Base-by-base conservation (phyloP, 495 filamentous ascomycete genomes). In the Hypoxylon trugodes region DNA sequence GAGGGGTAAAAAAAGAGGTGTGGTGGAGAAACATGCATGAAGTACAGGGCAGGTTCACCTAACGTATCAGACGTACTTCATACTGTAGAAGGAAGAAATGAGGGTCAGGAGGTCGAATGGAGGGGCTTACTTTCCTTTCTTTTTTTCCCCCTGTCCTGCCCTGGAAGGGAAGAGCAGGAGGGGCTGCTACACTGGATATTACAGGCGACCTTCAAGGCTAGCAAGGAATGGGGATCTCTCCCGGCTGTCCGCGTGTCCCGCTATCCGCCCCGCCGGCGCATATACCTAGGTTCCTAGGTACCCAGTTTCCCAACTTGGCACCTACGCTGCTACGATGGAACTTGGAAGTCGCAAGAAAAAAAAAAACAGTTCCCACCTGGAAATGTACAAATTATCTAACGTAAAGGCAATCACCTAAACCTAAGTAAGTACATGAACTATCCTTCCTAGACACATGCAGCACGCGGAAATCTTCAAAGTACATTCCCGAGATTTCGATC, bases 211-310 rank as follows among this genome's bases (percentile, higher is more conserved):
- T n/a, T n/a, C 18, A 36, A 30, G 8, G 26, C 36, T 52, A 51
- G 46, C 46, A 60, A 10, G 46, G 56, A 60, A 60, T 49, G 35
- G 59, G 59, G 25, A 50, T 7, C 28, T 37, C 45, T 30, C 38
- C 60, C 60, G 51, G 46, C 15, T 45, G 52, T 46, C 60, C 60
- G 60, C 52, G 45, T 38, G 37, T 57, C 60, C 56, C 51, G 51
- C 60, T 57, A 57, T 51, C 60, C 51, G 60, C 60, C 60, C 60
- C 51, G 60, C 60, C 46, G 60, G 33, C 52, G 38, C 49, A 32
- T 16, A 21, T 16, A 54, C 38, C 32, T 37, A 38, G 21, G 42
- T 41, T 18, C 54, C 26, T 15, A 48, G 12, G 37, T 41, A 45
- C 26, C n/a, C 33, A 13, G 26, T n/a, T 24, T 16, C 47, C 46